Evolutionary conservation across 2,329 filamentous ascomycete genomes (phyloP).

Genomic region (Diplocarpon mali): DNA sequence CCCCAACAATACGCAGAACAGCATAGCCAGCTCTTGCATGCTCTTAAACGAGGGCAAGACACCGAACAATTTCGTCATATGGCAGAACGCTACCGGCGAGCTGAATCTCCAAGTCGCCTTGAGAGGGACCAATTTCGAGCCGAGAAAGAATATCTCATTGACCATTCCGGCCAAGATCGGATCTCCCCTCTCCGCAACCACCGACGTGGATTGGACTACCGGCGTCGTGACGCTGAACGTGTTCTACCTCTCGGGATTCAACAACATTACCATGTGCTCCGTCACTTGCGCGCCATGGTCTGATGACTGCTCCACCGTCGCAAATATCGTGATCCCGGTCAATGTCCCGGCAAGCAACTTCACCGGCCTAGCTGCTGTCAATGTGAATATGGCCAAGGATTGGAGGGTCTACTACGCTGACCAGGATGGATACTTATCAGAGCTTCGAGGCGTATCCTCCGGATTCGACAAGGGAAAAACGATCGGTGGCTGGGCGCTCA

Average conservation of each 20-base stretch:
- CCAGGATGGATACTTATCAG: conserved; percentile 10
- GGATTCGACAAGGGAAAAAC: conserved; percentile 14
- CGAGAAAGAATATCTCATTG: conserved; percentile 11
- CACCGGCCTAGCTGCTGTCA: conserved; percentile 17
- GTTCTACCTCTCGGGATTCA: conserved; percentile 16
- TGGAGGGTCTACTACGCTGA: conserved; percentile 20
- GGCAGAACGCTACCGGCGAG: conserved; percentile 12
- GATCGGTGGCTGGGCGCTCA: conserved; percentile 14
- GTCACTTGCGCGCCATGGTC: conserved; percentile 14
- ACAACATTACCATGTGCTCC: conserved; percentile 16
- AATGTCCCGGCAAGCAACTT: conserved; percentile 8
- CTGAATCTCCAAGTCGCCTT: conserved; percentile 15
- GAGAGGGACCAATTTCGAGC: conserved; percentile 12
- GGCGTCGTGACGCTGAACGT: conserved; percentile 19
- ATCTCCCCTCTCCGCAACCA: conserved; percentile 17
- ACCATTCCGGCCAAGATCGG: conserved; percentile 11
- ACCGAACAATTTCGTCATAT: conserved; percentile 19
- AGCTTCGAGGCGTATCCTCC: conserved; percentile 14
- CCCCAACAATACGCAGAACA: conserved; percentile 12
- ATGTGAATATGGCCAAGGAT: conserved; percentile 16
- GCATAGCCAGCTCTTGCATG: conserved; percentile 17
- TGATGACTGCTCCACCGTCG: conserved; percentile 13
- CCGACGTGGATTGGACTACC: conserved; percentile 11
- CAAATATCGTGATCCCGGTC: conserved; percentile 10
- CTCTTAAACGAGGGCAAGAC: conserved; percentile 15